These are phyloP conservation scores for Cladobotryum protrusum DNA, from an alignment of 2,329 filamentous ascomycete genomes.

Conservation along the genomic window DNA sequence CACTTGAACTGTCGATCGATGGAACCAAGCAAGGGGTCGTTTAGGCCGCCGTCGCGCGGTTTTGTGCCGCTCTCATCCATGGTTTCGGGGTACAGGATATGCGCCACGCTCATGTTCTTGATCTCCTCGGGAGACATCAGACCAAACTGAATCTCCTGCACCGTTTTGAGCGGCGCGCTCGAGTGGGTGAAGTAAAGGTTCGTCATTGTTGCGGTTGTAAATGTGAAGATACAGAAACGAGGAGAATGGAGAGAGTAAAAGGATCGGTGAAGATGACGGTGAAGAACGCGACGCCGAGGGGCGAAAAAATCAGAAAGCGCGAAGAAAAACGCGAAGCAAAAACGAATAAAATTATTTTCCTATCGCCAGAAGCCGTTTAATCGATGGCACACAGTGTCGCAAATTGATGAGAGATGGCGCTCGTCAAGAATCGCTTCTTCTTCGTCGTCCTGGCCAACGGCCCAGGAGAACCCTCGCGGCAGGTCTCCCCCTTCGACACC, in stretches of 20 bases:
- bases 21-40: slow-evolving; percentile 91
- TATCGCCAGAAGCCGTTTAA: slow-evolving; percentile 20
- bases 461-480: slow-evolving; percentile 41
- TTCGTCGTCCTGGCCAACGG: slow-evolving; percentile 36
- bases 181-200: slow-evolving; percentile 87
- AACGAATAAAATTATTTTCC: slow-evolving; percentile 16
- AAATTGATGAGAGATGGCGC: slow-evolving; percentile 35
- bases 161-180: slow-evolving; percentile 91
- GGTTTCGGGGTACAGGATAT: slow-evolving; percentile 97
- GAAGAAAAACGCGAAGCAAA: slow-evolving; percentile 18
- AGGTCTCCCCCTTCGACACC: slow-evolving; percentile 41
- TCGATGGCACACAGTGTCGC: slow-evolving; percentile 29
- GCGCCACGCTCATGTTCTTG: slow-evolving; percentile 95
- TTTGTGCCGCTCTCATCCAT: slow-evolving; percentile 95
- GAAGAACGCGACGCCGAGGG: slow-evolving; percentile 13
- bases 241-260: slow-evolving; percentile 7
- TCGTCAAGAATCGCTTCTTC: slow-evolving; percentile 31
- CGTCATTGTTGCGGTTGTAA: slow-evolving; percentile 61
- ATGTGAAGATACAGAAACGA: slow-evolving; percentile 4
- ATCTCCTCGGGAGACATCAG: slow-evolving; percentile 97
- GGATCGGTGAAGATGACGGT: slow-evolving; percentile 1
- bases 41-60: slow-evolving; percentile 85
- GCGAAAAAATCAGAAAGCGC: slow-evolving; percentile 7
- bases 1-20: slow-evolving; percentile 95
- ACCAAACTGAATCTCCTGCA: slow-evolving; percentile 99